Conservation (phyloP, 2,329 filamentous ascomycete species). For the Didymella lethalis region DNA sequence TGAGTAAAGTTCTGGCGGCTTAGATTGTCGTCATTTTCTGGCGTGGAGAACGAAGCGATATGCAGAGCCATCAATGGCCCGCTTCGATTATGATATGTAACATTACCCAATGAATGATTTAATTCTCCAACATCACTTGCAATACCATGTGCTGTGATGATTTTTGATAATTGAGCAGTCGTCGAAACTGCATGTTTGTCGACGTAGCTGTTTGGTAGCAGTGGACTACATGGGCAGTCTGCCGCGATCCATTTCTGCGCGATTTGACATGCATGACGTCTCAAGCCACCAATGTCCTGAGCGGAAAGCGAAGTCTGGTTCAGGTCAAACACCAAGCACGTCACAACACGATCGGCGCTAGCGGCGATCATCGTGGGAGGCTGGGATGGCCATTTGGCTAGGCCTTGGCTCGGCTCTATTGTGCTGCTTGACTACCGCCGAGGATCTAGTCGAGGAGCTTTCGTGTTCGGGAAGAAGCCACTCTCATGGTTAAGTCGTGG, state of each 20-base stretch:
- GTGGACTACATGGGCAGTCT: too few species aligned
- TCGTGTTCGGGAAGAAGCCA: not conserved
- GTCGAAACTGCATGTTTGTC: too few species aligned
- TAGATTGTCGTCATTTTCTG: conserved; percentile 37
- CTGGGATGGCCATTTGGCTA: not conserved
- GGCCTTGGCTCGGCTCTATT: not conserved
- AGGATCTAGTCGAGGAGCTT: not conserved
- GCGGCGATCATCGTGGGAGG: conserved; percentile 13
- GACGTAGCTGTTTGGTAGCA: too few species aligned
- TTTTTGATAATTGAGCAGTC: too few species aligned
- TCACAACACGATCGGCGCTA: conserved; percentile 19
- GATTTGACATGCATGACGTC: conserved; percentile 3
- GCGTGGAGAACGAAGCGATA: conserved; percentile 35
- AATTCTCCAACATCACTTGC: conserved; percentile 7
- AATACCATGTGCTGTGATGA: not conserved
- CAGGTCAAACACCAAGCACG: conserved; percentile 15
- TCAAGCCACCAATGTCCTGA: conserved; percentile 1
- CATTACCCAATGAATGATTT: conserved; percentile 34
- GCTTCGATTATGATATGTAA: conserved; percentile 41
- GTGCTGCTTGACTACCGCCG: not conserved
- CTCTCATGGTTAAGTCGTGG: too few species aligned
- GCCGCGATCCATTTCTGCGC: not conserved
- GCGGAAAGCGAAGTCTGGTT: conserved; percentile 8
- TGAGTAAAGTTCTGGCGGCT: conserved; percentile 35
- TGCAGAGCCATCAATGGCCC: conserved; percentile 28